Evolutionary conservation across 2,329 filamentous ascomycete species (phyloP), one percentile per base, ranked within the genome.

Genomic region (Blumeria graminis): DNA sequence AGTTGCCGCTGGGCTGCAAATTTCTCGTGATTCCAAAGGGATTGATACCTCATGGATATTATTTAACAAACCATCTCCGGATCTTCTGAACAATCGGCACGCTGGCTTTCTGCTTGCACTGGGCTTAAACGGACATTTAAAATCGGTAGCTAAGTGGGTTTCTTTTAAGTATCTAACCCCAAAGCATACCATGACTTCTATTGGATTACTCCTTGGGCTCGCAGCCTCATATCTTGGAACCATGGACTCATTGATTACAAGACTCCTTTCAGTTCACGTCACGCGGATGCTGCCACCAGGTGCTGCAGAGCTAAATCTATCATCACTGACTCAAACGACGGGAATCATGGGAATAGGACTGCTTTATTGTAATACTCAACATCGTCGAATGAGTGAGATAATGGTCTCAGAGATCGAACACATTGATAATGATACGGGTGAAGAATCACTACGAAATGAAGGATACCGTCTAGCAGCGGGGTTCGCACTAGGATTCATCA

Each of bases 21-120:
- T 98, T 55, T 94, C 92, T 6, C 83, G 82, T 11, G 77, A 86
- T 57, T 90, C 89, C 3, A 87, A 87, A 64, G 90, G 90, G 3
- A 96, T 98, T 60, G 92, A 98, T 65, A 95, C 89, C 0, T 96
- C 90, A 0, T 98, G 93, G 93, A 95, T 98, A 62, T 76, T 95
- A 36, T 98, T 93, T 74, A 98, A 98, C 71, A 95, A 94, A 66
- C 90, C 92, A 0, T 71, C 72, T 0, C 77, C 80, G 39, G 92
- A 98, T 56, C 75, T 95, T 13, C n/a, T 55, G 32, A 95, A 84
- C 60, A 95, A 96, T 65, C 79, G 92, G n/a, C 92, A 98, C 67
- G 93, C 92, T 34, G 92, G 92, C 0, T 92, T 98, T 60, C 71
- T 98, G 46, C 74, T 98, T 0, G 92, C 88, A 4, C 74, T 98